Conservation (phyloP, 1,284 basidiomycete genomes). For the Puccinia triticina region DNA sequence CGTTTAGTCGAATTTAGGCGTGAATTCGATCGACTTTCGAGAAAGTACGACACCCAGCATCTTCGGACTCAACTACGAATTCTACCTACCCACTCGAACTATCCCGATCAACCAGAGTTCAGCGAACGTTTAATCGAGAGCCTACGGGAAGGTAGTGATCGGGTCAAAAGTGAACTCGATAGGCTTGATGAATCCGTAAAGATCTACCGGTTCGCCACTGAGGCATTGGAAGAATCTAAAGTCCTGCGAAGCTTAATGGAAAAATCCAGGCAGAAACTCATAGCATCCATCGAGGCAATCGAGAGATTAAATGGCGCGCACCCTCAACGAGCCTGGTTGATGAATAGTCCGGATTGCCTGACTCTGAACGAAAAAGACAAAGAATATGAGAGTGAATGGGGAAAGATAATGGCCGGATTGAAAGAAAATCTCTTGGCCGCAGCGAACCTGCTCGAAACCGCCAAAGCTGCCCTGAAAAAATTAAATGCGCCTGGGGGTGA, state of each 20-base stretch:
- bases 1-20: slow-evolving; percentile 9
- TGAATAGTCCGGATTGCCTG: slow-evolving; percentile 12
- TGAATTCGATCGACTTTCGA: slow-evolving; percentile 23
- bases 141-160: slow-evolving; percentile 4
- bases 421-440: slow-evolving; percentile 8
- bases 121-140: slow-evolving; percentile 12
- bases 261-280: slow-evolving; percentile 11
- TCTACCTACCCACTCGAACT: slow-evolving; percentile 36
- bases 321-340: slow-evolving; percentile 27
- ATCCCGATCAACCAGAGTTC: slow-evolving; percentile 33
- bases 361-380: background rate
- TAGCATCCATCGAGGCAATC: slow-evolving; percentile 17
- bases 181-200: slow-evolving; percentile 12
- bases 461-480: background rate
- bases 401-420: slow-evolving; percentile 15
- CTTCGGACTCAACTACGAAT: slow-evolving; percentile 16
- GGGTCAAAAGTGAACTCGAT: slow-evolving; percentile 17
- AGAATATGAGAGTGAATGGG: slow-evolving; percentile 13
- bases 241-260: slow-evolving; percentile 16
- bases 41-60: slow-evolving; percentile 22
- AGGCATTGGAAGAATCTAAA: slow-evolving; percentile 17
- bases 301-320: slow-evolving; percentile 5
- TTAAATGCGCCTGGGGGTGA: slow-evolving; percentile 30
- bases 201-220: slow-evolving; percentile 26
- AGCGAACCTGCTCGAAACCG: slow-evolving; percentile 6